A percentile compares a stretch with the other conserved stretches of the same genome.
phyloP scores from a whole-genome alignment of 2,329 filamentous ascomycete genomes.

The Aureobasidium sp. region DNA sequence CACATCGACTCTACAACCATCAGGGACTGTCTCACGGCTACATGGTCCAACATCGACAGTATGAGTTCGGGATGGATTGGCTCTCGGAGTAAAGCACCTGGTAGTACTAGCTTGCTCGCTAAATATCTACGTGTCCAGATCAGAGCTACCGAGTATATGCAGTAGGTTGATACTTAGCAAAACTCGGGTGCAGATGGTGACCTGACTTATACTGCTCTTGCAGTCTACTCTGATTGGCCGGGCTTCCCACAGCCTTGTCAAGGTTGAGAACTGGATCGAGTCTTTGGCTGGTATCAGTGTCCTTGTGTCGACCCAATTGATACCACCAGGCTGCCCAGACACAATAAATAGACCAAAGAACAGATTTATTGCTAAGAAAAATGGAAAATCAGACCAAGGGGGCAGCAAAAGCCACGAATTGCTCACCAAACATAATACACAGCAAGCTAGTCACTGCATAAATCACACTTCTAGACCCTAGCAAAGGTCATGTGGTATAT shows the following conservation, averaged over 20 bases:
- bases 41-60: too few relatives aligned
- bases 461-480: background rate
- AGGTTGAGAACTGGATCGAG: slow-evolving; percentile 58
- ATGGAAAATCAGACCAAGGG: background rate
- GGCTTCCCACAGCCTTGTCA: slow-evolving; percentile 36
- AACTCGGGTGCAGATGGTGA: slow-evolving; percentile 59
- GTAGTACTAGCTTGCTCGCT: background rate
- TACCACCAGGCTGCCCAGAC: slow-evolving; percentile 17
- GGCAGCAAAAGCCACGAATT: background rate
- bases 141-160: slow-evolving; percentile 46
- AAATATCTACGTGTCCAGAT: slow-evolving; percentile 38
- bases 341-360: background rate
- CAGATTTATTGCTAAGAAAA: background rate
- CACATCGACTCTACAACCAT: background rate
- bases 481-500: background rate
- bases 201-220: slow-evolving; percentile 50
- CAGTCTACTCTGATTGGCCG: slow-evolving; percentile 37
- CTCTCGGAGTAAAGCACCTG: background rate
- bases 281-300: slow-evolving; percentile 46
- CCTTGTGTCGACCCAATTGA: slow-evolving; percentile 56
- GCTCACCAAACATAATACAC: background rate
- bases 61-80: background rate
- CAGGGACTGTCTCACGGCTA: background rate
- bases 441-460: background rate
- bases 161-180: slow-evolving; percentile 52